phyloP scores from a whole-genome alignment of 495 filamentous ascomycete species.

The Margaritispora aquatica region DNA sequence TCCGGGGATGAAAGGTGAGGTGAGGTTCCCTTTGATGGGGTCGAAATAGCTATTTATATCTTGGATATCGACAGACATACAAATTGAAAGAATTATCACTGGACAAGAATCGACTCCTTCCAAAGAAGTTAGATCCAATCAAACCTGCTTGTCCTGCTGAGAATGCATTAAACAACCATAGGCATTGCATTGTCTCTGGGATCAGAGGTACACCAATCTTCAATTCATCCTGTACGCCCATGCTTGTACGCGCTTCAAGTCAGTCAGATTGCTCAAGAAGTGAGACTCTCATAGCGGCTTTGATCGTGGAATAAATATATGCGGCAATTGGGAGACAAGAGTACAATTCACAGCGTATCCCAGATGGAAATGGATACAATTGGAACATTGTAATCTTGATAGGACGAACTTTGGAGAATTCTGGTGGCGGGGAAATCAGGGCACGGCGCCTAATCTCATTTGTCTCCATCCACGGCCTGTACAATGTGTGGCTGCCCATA shows the following conservation, averaged over 20 bases:
- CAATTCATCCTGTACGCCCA: background rate
- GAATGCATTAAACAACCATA: background rate
- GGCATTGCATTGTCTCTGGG: background rate
- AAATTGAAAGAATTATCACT: background rate
- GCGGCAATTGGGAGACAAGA: background rate
- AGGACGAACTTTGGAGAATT: slow-evolving; percentile 5
- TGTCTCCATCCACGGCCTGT: slow-evolving; percentile 3
- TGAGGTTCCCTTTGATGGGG: no score
- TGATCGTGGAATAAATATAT: background rate
- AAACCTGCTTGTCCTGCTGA: background rate
- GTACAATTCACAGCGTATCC: background rate
- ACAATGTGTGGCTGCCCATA: background rate
- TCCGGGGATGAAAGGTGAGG: background rate
- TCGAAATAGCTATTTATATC: background rate
- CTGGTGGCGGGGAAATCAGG: slow-evolving; percentile 4
- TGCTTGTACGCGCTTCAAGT: background rate
- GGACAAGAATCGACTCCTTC: background rate
- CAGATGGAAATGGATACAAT: background rate
- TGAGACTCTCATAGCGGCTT: background rate
- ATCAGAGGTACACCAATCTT: no score
- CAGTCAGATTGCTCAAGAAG: background rate
- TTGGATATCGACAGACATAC: background rate
- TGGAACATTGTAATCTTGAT: slow-evolving; percentile 11
- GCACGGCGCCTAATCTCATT: slow-evolving; percentile 21
- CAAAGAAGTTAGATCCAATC: background rate